Base-by-base conservation (phyloP, 805 yeast genomes). In the Priceomyces haplophilus region DNA sequence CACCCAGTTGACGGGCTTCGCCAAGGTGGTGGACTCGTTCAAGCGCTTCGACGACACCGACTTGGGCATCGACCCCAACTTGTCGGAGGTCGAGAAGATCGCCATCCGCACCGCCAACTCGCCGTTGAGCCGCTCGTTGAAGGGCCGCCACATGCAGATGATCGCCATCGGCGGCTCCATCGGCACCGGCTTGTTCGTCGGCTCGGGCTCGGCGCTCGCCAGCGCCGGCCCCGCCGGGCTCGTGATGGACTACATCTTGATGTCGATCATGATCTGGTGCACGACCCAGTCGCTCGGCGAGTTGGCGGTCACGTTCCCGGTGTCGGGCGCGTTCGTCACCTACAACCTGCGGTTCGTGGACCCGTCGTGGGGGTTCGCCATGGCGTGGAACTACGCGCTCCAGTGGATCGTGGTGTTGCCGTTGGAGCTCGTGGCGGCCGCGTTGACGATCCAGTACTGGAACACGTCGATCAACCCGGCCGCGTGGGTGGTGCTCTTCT, bases 151-250 rank as follows among this genome's bases (percentile, higher is more conserved):
- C 59, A 63, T 86, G 51, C 81, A 83, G 46, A 82, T 85, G 88
- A 86, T 86, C 64, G 89, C 93, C 39, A 71, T 86, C 47, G 93
- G 91, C 51, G 90, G 91, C 34, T 76, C 85, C 46, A 85, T 87
- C 51, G 96, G 95, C 53, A 83, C 91, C 7, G 95, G 93, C 56
- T 69, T 88, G 40, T 80, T 88, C 47, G 84, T 88, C 24, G 88
- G 88, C 56, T 76, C 88, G 2, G 86, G 87, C 46, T 62, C 73
- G 13, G 76, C 86, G 2, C 63, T 85, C 40, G 51, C 73, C 15
- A 67, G 73, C 24, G 85, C 88, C 58, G 93, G 93, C 20, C 91
- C 93, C n/a, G 86, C 83, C 49, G 73, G 83, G 85, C 42, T 70
- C 51, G 55, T 82, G 37, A 79, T 82, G 45, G 83, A 80, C 39